Conservation (phyloP, 2,329 filamentous ascomycete species). For the Emydomyces testavorans region DNA sequence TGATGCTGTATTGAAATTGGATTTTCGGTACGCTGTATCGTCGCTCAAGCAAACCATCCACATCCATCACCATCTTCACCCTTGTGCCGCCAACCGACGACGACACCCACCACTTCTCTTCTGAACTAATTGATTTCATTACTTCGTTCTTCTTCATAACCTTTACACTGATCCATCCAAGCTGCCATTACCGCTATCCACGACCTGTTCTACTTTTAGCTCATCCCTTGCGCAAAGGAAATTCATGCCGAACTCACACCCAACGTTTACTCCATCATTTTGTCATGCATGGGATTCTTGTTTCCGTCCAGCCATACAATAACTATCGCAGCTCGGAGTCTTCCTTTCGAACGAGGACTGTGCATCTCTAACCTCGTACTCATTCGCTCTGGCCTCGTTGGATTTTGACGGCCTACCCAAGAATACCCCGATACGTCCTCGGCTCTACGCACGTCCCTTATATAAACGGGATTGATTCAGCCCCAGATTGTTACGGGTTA, state of each 20-base stretch:
- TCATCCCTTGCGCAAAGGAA: neutral
- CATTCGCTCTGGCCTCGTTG: neutral
- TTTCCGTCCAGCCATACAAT: conserved; percentile 4
- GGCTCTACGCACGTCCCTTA: neutral
- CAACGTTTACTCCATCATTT: conserved; percentile 5
- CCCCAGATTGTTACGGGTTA: neutral
- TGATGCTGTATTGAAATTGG: neutral
- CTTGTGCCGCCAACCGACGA: too few relatives aligned
- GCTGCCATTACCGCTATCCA: neutral
- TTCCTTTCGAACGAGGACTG: neutral
- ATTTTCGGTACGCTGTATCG: too few relatives aligned
- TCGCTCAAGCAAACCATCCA: neutral
- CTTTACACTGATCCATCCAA: too few relatives aligned
- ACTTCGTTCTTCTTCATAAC: too few relatives aligned
- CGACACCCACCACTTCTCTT: neutral
- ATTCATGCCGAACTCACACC: neutral
- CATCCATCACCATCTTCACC: neutral
- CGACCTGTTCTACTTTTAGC: neutral
- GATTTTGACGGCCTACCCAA: neutral
- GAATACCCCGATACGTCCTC: neutral
- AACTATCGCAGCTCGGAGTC: conserved; percentile 5
- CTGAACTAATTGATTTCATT: neutral
- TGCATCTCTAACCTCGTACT: neutral
- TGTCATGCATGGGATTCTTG: conserved; percentile 12
- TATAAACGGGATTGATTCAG: neutral